Base-by-base conservation (phyloP, 331 rosid genomes). In the Telfairia occidentalis region DNA sequence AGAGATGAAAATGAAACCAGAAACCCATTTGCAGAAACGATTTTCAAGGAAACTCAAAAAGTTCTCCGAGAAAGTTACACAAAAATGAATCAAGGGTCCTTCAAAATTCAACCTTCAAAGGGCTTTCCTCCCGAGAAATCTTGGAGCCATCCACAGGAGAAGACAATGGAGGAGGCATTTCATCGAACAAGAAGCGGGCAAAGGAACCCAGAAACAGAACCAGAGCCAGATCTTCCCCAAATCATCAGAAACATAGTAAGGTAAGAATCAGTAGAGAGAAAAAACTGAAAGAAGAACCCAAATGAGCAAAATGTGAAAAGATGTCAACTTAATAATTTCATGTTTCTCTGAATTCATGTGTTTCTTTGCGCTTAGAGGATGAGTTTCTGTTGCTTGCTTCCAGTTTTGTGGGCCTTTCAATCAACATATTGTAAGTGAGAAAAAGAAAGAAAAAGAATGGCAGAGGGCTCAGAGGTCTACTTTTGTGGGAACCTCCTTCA, bases 361-460 rank as follows among this genome's bases (percentile, higher is more conserved):
- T 83, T 71, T 34, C 7, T 19, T 50, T 16, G 40, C n/a, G 8
- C 9, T 2, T 26, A 21, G 76, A 71, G 78, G 79, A 89, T 92
- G 84, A 75, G 79, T 82, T 85, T 81, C 69, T 69, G 78, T 80
- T 81, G 65, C 64, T 65, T 35, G 29, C 32, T 43, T 75, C 75
- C 81, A 53, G 77, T 53, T 70, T 19, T 74, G 93, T 86, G 90
- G 93, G 89, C 81, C 88, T 73, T 52, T 46, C 35, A 70, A 61
- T 67, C 74, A 87, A 87, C 54, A 60, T 42, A 63, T 3, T 34
- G 46, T 34, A n/a, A 63, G 37, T 2, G 37, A 5, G 5, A 32
- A 5, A 32, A 32, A 67, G 73, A 43, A 73, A 61, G 81, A 76
- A 40, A 49, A 77, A 48, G 52, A 86, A 75, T 78, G 72, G 83